Base-by-base conservation (phyloP, 345 rosid genomes). In the Gynandropsis gynandra region DNA sequence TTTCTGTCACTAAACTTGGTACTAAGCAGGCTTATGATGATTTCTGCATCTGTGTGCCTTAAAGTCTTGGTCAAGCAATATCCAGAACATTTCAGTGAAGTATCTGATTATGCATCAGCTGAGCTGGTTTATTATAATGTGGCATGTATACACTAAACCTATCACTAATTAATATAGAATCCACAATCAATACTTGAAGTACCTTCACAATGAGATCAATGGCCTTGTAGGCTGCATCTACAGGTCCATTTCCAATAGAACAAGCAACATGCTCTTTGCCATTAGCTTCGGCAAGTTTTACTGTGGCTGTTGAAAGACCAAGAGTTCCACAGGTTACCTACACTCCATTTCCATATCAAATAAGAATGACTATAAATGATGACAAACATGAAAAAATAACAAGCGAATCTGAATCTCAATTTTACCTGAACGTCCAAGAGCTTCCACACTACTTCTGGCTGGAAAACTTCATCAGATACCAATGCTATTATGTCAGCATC, bases 181-280 rank as follows among this genome's bases (percentile, higher is more conserved):
- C 29, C 29, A 5, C 2, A 24, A 24, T 24, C 29, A 2, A 2
- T 2, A 24, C 29, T 14, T 14, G 45, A 21, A 47, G 17, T 52
- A 87, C 98, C 95, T 85, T 76, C 46, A 83, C 89, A 39, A 92
- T 81, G 53, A 82, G 81, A 74, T 87, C 83, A 16, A 87, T 69
- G 58, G 98, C 98, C 71, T 87, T 92, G 76, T 87, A 92, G n/a
- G 88, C 97, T 33, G 97, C 81, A 78, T 92, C 98, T 18, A 92
- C 95, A 11, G 98, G 97, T 10, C 98, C 98, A 54, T 82, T 64
- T 61, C 98, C 98, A 17, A 83, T 70, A 40, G 98, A 70, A 62
- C 97, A 92, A 45, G 94, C 90, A 55, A 78, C 48, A 54, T 74
- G 82, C 65, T 82, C 87, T 50, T 64, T 51, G 37, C 98, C 98